Evolutionary conservation across 2,329 filamentous ascomycete genomes (phyloP).

Genomic region (Parafenestella ontariensis): DNA sequence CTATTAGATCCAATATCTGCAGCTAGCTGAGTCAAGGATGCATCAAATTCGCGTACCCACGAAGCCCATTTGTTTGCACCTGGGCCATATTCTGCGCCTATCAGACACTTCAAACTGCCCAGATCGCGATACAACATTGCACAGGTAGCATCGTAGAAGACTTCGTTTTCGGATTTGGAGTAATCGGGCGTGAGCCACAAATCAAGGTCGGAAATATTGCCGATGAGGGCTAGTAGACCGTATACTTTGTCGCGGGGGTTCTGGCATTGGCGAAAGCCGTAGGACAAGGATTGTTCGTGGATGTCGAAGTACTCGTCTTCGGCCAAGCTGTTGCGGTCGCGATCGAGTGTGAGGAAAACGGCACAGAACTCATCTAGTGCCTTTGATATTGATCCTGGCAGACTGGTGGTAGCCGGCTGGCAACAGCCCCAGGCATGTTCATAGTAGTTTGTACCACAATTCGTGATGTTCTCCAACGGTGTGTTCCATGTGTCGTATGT

Average conservation of each 20-base stretch:
- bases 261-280: not conserved
- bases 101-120: not conserved
- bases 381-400: not conserved
- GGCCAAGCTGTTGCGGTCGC: not conserved
- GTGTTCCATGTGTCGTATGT: not conserved
- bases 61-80: not conserved
- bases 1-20: not conserved
- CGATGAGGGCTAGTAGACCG: not conserved
- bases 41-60: not conserved
- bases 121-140: not conserved
- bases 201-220: not conserved
- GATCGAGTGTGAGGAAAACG: not conserved
- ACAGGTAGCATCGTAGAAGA: not conserved
- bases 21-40: not conserved
- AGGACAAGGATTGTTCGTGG: not conserved
- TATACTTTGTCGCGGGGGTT: slow-evolving; percentile 1
- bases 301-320: not conserved
- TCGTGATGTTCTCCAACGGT: not conserved
- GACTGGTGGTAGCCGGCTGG: not conserved
- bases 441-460: not conserved
- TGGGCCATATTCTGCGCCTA: not conserved
- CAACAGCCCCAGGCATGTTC: not conserved
- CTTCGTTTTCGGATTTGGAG: not conserved
- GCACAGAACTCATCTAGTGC: not conserved
- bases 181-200: not conserved